Evolutionary conservation across 169 alveolate genomes (phyloP).

Genomic region (Eimeria falciformis): DNA sequence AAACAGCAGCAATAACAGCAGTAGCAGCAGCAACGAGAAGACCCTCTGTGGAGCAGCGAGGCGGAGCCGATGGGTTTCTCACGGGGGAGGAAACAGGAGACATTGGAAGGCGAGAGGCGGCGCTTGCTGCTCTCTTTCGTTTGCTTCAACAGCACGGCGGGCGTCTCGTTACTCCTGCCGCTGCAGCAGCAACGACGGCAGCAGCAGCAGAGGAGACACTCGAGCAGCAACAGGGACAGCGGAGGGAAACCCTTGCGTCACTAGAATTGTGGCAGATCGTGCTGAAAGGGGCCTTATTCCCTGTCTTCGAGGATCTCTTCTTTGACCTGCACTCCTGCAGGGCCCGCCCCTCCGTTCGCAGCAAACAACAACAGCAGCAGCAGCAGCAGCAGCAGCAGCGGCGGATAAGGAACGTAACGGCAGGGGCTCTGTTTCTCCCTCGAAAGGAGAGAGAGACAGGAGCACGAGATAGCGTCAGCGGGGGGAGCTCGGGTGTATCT

Average conservation of each 20-base stretch:
- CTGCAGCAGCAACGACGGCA: not conserved
- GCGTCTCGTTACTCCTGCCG: not conserved
- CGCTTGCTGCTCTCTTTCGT: slow-evolving; percentile 18
- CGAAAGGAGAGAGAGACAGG: slow-evolving; percentile 32
- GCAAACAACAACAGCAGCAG: slow-evolving; percentile 15
- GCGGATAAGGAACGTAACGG: slow-evolving; percentile 26
- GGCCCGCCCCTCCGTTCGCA: not conserved
- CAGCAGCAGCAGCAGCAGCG: slow-evolving; percentile 34
- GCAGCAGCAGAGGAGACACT: not conserved
- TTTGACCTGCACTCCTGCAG: slow-evolving; percentile 26
- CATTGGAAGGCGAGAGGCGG: not conserved
- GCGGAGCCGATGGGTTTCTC: not conserved
- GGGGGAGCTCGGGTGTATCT: not conserved
- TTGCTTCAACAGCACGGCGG: slow-evolving; percentile 16
- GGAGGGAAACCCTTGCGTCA: not conserved
- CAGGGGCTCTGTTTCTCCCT: not conserved
- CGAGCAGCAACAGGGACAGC: slow-evolving; percentile 7
- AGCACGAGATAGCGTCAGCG: slow-evolving; percentile 57
- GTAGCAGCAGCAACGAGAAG: not conserved
- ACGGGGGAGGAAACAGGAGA: not conserved
- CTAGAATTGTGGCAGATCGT: slow-evolving; percentile 16
- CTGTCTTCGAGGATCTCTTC: slow-evolving; percentile 53
- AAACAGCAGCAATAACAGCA: not conserved
- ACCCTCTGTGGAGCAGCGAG: not conserved
- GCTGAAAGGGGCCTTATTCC: slow-evolving; percentile 29